These are phyloP conservation scores for Tuber melanosporum DNA, from an alignment of 495 filamentous ascomycete genomes.

Conservation along the genomic window DNA sequence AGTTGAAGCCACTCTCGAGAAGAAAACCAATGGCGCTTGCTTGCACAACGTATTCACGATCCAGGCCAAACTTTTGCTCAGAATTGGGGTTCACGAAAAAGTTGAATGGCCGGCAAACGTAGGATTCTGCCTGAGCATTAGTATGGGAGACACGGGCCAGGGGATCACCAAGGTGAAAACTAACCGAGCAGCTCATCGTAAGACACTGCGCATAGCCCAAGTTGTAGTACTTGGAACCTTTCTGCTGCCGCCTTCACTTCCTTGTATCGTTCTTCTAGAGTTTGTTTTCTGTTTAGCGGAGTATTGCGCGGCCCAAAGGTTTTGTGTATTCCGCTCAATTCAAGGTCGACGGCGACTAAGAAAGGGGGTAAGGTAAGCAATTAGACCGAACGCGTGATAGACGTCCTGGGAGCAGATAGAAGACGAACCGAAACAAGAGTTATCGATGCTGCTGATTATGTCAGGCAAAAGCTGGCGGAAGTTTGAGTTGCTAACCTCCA, in stretches of 20 bases:
- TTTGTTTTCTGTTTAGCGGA: slow-evolving; percentile 39
- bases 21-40: slow-evolving; percentile 58
- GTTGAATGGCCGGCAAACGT: slow-evolving; percentile 63
- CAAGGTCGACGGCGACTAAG: slow-evolving; percentile 60
- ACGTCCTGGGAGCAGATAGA: not conserved
- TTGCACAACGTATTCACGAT: slow-evolving; percentile 45
- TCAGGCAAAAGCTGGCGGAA: slow-evolving; percentile 54
- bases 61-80: slow-evolving; percentile 38
- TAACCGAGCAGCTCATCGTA: slow-evolving; percentile 18
- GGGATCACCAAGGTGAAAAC: slow-evolving; percentile 6
- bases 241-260: slow-evolving; percentile 61
- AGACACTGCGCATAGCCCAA: slow-evolving; percentile 52
- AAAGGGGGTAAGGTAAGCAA: slow-evolving; percentile 9
- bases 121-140: slow-evolving; percentile 46
- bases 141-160: not conserved
- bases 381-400: not conserved
- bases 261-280: slow-evolving; percentile 60
- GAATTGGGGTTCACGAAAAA: slow-evolving; percentile 55
- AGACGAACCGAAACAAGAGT: slow-evolving; percentile 52
- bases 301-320: slow-evolving; percentile 38
- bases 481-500: slow-evolving; percentile 57
- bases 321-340: slow-evolving; percentile 62
- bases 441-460: slow-evolving; percentile 55
- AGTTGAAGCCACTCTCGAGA: slow-evolving; percentile 54
- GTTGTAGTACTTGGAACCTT: slow-evolving; percentile 64